A percentile compares a stretch with the other conserved stretches of the same genome.
Conservation (phyloP, 306 rosid species). For the Trifolium dubium region DNA sequence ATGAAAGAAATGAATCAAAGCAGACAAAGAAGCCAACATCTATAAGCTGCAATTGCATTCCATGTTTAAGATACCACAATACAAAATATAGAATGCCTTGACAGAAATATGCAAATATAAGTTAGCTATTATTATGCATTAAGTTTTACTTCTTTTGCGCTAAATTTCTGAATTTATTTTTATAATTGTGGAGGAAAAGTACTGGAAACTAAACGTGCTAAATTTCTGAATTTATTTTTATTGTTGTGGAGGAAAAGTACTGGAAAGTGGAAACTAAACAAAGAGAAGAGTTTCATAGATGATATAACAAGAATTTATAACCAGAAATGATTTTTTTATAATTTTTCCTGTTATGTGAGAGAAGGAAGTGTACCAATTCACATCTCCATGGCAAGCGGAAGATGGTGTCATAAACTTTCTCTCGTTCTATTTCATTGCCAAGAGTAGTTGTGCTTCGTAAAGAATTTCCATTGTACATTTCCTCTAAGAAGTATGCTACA, state of each 20-base stretch:
- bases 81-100: constrained; percentile 37
- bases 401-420: constrained; percentile 92
- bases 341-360: constrained; percentile 18
- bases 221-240: constrained; percentile 18
- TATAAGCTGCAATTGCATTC: constrained; percentile 83
- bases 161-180: constrained; percentile 22
- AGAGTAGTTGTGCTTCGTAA: constrained; percentile 81
- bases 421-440: constrained; percentile 91
- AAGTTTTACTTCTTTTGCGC: constrained; percentile 10
- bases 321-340: neutral
- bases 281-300: constrained; percentile 23
- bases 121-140: constrained; percentile 25
- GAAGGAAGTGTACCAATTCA: constrained; percentile 77
- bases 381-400: constrained; percentile 99
- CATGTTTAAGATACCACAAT: constrained; percentile 42
- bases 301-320: constrained; percentile 42
- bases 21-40: constrained; percentile 97
- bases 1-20: constrained; percentile 93
- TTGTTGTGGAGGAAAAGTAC: constrained; percentile 29
- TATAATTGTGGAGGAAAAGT: constrained; percentile 23
- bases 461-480: constrained; percentile 84
- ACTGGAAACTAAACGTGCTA: constrained; percentile 30
- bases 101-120: constrained; percentile 40
- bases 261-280: constrained; percentile 29
- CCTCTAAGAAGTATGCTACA: constrained; percentile 75